Conservation (phyloP, 202 grass and related monocot genomes). For the Setaria viridis region DNA sequence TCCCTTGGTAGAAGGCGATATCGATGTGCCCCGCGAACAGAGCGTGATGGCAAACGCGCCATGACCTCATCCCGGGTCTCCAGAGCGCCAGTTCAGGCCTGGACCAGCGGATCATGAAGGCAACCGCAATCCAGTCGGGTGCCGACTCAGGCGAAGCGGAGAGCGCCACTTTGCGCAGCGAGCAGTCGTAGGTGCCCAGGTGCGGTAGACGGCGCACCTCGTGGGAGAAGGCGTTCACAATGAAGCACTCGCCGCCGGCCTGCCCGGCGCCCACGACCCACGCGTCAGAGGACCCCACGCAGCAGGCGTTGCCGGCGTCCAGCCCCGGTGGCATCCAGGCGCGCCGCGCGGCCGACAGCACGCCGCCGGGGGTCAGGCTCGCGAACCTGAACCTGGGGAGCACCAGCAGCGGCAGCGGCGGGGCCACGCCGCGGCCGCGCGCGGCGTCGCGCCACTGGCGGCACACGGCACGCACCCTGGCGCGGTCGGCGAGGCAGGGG, state of each 20-base stretch:
- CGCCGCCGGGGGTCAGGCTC: background rate
- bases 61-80: constrained; percentile 17
- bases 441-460: background rate
- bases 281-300: background rate
- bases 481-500: constrained; percentile 22
- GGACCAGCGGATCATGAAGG: background rate
- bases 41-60: background rate
- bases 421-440: background rate
- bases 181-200: background rate
- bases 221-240: constrained; percentile 38
- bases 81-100: constrained; percentile 1
- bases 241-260: constrained; percentile 9
- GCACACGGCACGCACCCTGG: constrained; percentile 38
- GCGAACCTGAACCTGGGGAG: constrained; percentile 21
- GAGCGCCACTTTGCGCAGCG: background rate
- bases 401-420: constrained; percentile 32
- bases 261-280: constrained; percentile 5
- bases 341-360: background rate
- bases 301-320: background rate
- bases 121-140: background rate
- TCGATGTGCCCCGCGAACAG: background rate
- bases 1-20: background rate
- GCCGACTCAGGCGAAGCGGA: background rate
- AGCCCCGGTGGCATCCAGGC: background rate
- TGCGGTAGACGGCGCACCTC: background rate